Conservation (phyloP, 345 rosid species). For the Turnera subulata region DNA sequence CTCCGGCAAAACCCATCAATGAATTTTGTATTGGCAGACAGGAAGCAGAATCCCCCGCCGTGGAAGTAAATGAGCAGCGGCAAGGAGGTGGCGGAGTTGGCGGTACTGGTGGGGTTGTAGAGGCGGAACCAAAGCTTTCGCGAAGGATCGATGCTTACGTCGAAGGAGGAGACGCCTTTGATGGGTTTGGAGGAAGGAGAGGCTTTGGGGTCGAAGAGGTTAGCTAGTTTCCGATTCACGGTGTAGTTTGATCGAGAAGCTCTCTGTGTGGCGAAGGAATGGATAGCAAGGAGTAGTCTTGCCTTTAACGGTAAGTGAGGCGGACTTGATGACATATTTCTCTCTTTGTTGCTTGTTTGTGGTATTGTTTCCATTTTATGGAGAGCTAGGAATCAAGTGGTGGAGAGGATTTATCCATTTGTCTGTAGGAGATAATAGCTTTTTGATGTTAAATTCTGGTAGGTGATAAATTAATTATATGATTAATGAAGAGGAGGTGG, state of each 20-base stretch:
- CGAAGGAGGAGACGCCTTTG: background rate
- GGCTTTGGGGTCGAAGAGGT: background rate
- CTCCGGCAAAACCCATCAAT: slow-evolving; percentile 1
- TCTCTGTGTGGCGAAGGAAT: background rate
- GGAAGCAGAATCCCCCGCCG: slow-evolving; percentile 6
- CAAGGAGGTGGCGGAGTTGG: background rate
- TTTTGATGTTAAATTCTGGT: too few species aligned
- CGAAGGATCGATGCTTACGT: background rate
- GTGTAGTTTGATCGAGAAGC: background rate
- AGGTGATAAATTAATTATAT: too few species aligned
- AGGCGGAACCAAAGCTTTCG: slow-evolving; percentile 9
- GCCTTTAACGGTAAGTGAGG: background rate
- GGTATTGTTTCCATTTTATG: too few species aligned
- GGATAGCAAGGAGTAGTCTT: background rate
- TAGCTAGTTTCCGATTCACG: background rate
- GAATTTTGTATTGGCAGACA: background rate
- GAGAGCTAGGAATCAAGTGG: too few species aligned
- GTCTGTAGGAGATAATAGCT: too few species aligned
- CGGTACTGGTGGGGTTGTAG: background rate
- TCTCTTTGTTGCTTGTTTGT: too few species aligned
- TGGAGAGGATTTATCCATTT: too few species aligned
- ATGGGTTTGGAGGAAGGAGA: slow-evolving; percentile 4
- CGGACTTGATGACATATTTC: background rate
- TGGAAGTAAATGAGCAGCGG: background rate
- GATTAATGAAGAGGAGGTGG: too few species aligned